Evolutionary conservation across 139 green algal species (phyloP).

Genomic region (Chlamydomonas asymmetrica): DNA sequence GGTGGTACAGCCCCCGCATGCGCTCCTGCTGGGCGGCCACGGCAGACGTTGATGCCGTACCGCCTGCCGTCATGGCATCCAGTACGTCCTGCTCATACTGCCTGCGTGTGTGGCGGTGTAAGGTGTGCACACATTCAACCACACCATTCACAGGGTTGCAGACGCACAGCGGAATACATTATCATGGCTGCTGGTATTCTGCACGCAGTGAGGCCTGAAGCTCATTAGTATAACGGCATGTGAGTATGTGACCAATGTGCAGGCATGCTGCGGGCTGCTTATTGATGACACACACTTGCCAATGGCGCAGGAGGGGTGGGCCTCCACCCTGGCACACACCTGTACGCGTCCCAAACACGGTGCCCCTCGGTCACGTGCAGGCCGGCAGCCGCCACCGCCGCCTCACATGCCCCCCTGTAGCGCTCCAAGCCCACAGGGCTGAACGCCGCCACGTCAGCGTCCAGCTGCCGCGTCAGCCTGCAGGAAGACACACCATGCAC

Average conservation of each 20-base stretch:
- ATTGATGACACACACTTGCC: too few species aligned
- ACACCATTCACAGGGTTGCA: too few species aligned
- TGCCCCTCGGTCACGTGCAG: slow-evolving; percentile 60
- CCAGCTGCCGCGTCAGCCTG: slow-evolving; percentile 30
- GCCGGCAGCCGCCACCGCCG: slow-evolving; percentile 63
- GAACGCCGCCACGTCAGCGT: slow-evolving; percentile 51
- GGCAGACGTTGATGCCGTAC: neutral
- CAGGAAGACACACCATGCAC: too few species aligned
- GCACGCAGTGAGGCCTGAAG: too few species aligned
- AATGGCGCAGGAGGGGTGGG: neutral
- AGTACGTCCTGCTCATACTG: slow-evolving; percentile 47
- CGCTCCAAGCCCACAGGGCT: slow-evolving; percentile 40
- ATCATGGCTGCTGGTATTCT: too few species aligned
- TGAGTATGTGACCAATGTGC: too few species aligned
- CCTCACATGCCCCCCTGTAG: slow-evolving; percentile 62
- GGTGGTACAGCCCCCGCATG: slow-evolving; percentile 61
- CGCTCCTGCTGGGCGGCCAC: slow-evolving; percentile 42
- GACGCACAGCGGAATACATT: too few species aligned
- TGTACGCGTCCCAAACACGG: slow-evolving; percentile 61
- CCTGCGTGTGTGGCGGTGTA: slow-evolving; percentile 8
- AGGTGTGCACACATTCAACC: too few species aligned
- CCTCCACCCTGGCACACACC: slow-evolving; percentile 35
- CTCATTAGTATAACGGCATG: too few species aligned
- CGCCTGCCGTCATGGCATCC: slow-evolving; percentile 16
- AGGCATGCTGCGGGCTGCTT: too few species aligned